A percentile compares a stretch with the other conserved stretches of the same genome.
These are phyloP conservation scores for Cutaneotrichosporon sp. DNA, from an alignment of 1,284 basidiomycete species.

Conservation along the genomic window DNA sequence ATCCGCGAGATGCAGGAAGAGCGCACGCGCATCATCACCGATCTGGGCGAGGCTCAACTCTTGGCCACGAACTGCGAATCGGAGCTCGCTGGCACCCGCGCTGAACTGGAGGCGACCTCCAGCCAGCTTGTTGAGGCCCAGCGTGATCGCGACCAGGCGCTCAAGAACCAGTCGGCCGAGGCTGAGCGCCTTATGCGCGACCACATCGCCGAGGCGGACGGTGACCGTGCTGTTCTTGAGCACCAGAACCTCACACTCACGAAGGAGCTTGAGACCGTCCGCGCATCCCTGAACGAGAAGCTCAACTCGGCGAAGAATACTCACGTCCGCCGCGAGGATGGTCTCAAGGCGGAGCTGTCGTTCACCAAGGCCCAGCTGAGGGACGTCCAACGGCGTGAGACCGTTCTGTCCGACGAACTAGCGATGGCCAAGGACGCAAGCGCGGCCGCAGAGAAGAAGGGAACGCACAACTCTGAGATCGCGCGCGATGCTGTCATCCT, in stretches of 20 bases:
- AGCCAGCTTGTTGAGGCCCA: constrained; percentile 65
- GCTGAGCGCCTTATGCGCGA: constrained; percentile 81
- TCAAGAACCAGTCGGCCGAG: constrained; percentile 71
- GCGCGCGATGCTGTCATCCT: constrained; percentile 46
- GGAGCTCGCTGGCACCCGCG: constrained; percentile 59
- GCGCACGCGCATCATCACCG: constrained; percentile 65
- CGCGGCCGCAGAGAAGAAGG: constrained; percentile 35
- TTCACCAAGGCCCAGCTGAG: constrained; percentile 50
- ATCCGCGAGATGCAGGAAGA: constrained; percentile 68
- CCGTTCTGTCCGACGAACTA: constrained; percentile 45
- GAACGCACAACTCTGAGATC: constrained; percentile 36
- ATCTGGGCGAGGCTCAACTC: constrained; percentile 69
- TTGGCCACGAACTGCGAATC: constrained; percentile 69
- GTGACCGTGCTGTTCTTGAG: constrained; percentile 82
- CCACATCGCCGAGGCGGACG: constrained; percentile 84
- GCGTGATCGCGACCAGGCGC: constrained; percentile 69
- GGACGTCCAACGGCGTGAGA: constrained; percentile 47
- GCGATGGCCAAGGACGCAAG: constrained; percentile 45
- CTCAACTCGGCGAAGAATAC: constrained; percentile 47
- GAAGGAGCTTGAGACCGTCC: constrained; percentile 51
- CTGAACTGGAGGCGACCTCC: constrained; percentile 53
- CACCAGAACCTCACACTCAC: constrained; percentile 77
- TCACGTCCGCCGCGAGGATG: constrained; percentile 47
- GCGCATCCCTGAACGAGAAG: constrained; percentile 45
- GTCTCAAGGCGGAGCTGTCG: constrained; percentile 51